phyloP scores from a whole-genome alignment of 2,329 filamentous ascomycete species.

The Neofusicoccum umdonicola region DNA sequence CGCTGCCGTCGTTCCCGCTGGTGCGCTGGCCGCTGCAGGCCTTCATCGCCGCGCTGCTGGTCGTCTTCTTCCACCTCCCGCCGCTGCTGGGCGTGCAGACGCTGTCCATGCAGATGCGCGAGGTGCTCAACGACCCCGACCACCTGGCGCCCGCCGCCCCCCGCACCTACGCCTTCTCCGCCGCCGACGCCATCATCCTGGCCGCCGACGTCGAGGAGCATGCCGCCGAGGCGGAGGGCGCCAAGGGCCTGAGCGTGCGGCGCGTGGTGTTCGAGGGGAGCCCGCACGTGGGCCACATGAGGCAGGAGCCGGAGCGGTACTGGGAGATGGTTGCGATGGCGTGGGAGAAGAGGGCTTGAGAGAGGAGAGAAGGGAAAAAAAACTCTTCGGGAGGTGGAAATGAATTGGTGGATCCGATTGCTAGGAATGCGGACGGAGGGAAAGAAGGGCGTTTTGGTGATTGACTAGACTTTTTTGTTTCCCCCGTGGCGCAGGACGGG shows the following conservation, averaged over 20 bases:
- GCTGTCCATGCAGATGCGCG: not conserved
- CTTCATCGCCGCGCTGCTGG: not conserved
- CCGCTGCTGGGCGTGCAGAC: constrained; percentile 1
- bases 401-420: not conserved
- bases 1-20: not conserved
- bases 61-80: constrained; percentile 12
- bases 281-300: constrained; percentile 62
- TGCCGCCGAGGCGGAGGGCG: constrained; percentile 44
- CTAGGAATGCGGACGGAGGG: not conserved
- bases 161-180: constrained; percentile 59
- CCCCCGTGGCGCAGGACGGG: no score
- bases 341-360: constrained; percentile 5
- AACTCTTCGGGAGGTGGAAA: no score
- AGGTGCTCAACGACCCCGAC: not conserved
- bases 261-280: constrained; percentile 57
- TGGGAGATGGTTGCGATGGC: constrained; percentile 46
- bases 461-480: not conserved
- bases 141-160: constrained; percentile 30
- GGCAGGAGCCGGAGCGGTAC: constrained; percentile 56
- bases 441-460: not conserved
- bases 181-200: constrained; percentile 56
- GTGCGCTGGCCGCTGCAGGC: constrained; percentile 9
- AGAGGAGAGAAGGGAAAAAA: no score
- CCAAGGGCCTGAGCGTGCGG: constrained; percentile 50
- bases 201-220: constrained; percentile 58